Evolutionary conservation across 768 basidiomycete species (phyloP).

Genomic region (Lentinus brumalis): DNA sequence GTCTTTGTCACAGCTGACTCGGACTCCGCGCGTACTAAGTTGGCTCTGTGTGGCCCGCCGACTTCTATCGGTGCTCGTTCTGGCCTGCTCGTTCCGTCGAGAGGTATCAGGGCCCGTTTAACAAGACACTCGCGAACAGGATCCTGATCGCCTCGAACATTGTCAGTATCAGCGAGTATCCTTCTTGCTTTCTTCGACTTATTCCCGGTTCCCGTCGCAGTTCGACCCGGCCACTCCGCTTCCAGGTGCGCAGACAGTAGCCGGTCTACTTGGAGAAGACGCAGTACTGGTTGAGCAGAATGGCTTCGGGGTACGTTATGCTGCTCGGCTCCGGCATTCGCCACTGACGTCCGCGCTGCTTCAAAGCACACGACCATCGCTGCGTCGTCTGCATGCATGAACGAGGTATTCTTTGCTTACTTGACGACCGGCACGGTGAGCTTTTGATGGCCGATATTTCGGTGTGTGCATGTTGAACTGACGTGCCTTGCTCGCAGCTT

Average conservation of each 20-base stretch:
- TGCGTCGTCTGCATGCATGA: background rate
- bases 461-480: no score
- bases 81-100: constrained; percentile 14
- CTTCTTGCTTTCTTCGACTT: background rate
- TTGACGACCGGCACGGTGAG: constrained; percentile 6
- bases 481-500: background rate
- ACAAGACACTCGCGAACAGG: constrained; percentile 11
- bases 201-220: background rate
- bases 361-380: constrained; percentile 4
- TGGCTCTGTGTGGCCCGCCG: background rate
- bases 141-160: constrained; percentile 15
- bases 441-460: no score
- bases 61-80: background rate
- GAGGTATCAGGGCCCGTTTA: constrained; percentile 16
- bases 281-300: background rate
- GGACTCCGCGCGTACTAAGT: background rate
- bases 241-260: background rate
- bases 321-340: no score
- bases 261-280: background rate
- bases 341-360: no score
- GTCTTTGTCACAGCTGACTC: background rate
- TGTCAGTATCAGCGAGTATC: constrained; percentile 1
- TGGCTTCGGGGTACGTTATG: background rate
- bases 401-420: background rate
- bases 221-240: background rate